Evolutionary conservation across 2,329 filamentous ascomycete species (phyloP), one percentile per base, ranked within the genome.

Genomic region (Kalmusia sp.): DNA sequence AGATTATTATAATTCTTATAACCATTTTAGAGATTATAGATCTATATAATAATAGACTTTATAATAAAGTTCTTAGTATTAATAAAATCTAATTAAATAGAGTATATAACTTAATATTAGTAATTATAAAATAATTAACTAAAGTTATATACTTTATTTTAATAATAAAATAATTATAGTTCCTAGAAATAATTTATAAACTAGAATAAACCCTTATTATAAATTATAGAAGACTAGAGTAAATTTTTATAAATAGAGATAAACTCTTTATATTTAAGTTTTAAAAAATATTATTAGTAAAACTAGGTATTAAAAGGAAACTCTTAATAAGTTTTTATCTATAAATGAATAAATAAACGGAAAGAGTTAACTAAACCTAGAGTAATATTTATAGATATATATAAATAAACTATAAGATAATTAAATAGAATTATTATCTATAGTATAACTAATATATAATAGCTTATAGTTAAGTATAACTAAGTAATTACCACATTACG

Each of bases 211-310:
- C n/a, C n/a, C n/a, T n/a, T n/a, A n/a, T n/a, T n/a, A n/a, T n/a
- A n/a, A n/a, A n/a, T n/a, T n/a, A n/a, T n/a, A n/a, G n/a, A n/a
- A n/a, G n/a, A n/a, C n/a, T n/a, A 8, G 12, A 41, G 17, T 22
- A 41, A 41, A 17, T 41, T 41, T 28, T 30, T 41, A 49, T 31
- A 40, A 17, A 49, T 21, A 21, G 21, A 3, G 11, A 39, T 49
- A 38, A 49, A 15, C 46, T 49, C 6, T 49, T 49, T 40, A 49
- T 19, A 14, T 49, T 11, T 21, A 49, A 40, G 17, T 49, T 28
- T 15, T 49, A 40, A 9, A 33, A 33, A n/a, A n/a, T n/a, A n/a
- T n/a, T n/a, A n/a, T n/a, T n/a, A n/a, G n/a, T n/a, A n/a, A n/a
- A n/a, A n/a, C n/a, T n/a, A 47, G 30, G 8, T 1, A 47, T n/a